Percentiles rank a stretch among this genome's conserved stretches.
Evolutionary conservation across 768 basidiomycete genomes (phyloP).

Genomic region (Amanita brunnescens): DNA sequence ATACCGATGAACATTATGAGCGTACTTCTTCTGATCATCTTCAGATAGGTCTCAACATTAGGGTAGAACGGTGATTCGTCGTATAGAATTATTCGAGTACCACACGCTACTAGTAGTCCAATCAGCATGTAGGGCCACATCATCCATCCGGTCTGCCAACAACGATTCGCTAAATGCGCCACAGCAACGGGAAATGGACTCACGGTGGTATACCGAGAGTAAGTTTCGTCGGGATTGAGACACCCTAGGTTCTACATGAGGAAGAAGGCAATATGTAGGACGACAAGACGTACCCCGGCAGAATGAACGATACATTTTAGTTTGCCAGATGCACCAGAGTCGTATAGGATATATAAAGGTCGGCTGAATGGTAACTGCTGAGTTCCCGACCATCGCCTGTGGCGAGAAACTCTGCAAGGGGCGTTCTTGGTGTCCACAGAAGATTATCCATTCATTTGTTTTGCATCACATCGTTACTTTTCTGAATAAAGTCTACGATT

Average conservation of each 20-base stretch:
- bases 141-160: constrained; percentile 59
- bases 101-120: constrained; percentile 29
- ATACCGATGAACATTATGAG: no score
- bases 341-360: constrained; percentile 77
- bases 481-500: constrained; percentile 43
- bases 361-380: constrained; percentile 68
- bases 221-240: constrained; percentile 44
- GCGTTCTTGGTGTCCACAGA: constrained; percentile 20
- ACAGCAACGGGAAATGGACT: constrained; percentile 24
- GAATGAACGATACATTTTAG: constrained; percentile 81
- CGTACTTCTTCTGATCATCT: no score
- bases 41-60: constrained; percentile 28
- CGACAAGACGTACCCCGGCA: constrained; percentile 44
- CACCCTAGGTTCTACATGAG: constrained; percentile 38
- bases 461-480: constrained; percentile 41
- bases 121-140: constrained; percentile 12
- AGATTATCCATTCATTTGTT: constrained; percentile 27
- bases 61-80: constrained; percentile 50
- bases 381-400: constrained; percentile 40
- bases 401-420: constrained; percentile 45
- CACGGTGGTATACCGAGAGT: constrained; percentile 63
- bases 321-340: constrained; percentile 80
- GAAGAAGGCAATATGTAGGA: not conserved
- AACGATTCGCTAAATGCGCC: constrained; percentile 12
- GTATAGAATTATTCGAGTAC: constrained; percentile 34